Percentiles rank a stretch among this genome's conserved stretches.
These are phyloP conservation scores for Ricinus communis DNA, from an alignment of 345 rosid species.

Conservation along the genomic window DNA sequence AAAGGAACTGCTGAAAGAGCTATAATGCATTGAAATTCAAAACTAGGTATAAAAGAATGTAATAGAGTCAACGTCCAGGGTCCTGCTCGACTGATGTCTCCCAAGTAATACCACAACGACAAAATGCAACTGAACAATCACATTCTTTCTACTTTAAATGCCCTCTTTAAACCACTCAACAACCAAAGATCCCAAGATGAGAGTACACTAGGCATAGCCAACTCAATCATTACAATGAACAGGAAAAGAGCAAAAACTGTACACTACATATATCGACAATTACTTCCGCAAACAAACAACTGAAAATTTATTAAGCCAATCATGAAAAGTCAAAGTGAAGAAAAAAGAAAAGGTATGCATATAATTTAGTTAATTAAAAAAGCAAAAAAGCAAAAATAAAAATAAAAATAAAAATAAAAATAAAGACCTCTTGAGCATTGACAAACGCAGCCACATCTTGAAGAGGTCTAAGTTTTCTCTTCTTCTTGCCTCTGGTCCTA, in stretches of 20 bases:
- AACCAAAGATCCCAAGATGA: conserved; percentile 12
- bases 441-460: conserved; percentile 38
- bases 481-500: conserved; percentile 36
- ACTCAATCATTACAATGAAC: conserved; percentile 12
- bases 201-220: not conserved
- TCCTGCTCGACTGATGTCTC: conserved; percentile 1
- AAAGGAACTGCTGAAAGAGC: not conserved
- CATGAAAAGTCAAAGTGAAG: not conserved
- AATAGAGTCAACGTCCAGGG: conserved; percentile 2
- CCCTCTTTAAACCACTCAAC: conserved; percentile 13
- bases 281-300: not conserved
- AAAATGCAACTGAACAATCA: not conserved
- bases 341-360: not conserved
- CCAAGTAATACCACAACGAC: not conserved
- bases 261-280: not conserved
- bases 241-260: not conserved
- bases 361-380: not conserved
- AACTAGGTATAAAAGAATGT: not conserved
- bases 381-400: not conserved
- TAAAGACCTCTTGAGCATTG: conserved; percentile 31
- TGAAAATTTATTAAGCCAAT: not conserved
- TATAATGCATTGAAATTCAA: not conserved
- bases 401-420: not conserved
- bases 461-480: conserved; percentile 45
- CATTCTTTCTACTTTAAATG: not conserved